These are phyloP conservation scores for Xerocomellus dryophilus DNA, from an alignment of 768 basidiomycete genomes.

Conservation along the genomic window DNA sequence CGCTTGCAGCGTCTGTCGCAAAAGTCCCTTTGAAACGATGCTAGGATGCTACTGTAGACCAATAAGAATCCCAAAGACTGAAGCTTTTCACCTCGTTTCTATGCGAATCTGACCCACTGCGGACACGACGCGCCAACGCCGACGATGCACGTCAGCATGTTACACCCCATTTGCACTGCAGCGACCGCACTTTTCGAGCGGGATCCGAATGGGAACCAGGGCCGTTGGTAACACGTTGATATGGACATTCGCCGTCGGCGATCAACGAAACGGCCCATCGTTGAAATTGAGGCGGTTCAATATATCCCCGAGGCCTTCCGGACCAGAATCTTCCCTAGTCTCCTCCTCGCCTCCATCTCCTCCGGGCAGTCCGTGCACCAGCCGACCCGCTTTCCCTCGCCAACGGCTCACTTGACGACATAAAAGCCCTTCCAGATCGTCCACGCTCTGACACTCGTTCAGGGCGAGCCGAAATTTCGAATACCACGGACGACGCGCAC, in stretches of 20 bases:
- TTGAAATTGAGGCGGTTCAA: not conserved
- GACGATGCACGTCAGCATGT: not conserved
- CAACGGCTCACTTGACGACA: slow-evolving; percentile 44
- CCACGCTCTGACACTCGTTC: slow-evolving; percentile 39
- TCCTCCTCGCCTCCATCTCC: not conserved
- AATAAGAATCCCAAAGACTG: not conserved
- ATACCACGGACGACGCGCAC: slow-evolving; percentile 55
- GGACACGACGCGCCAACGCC: not conserved
- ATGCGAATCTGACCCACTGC: not conserved
- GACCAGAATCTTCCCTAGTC: not conserved
- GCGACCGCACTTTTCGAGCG: not conserved
- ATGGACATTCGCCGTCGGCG: not conserved
- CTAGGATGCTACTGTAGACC: not conserved
- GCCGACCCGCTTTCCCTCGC: slow-evolving; percentile 38
- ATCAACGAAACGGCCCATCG: slow-evolving; percentile 1
- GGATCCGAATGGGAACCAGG: not conserved
- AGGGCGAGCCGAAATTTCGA: slow-evolving; percentile 50
- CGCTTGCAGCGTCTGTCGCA: not conserved
- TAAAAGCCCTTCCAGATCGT: slow-evolving; percentile 48
- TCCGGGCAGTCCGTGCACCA: not conserved
- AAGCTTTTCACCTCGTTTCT: not conserved
- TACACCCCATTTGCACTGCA: not conserved
- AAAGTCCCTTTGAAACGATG: not conserved
- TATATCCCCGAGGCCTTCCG: slow-evolving; percentile 1
- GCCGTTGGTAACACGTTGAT: not conserved